Evolutionary conservation across 75 land plant species (phyloP).

Genomic region (Sequoiadendron giganteum): DNA sequence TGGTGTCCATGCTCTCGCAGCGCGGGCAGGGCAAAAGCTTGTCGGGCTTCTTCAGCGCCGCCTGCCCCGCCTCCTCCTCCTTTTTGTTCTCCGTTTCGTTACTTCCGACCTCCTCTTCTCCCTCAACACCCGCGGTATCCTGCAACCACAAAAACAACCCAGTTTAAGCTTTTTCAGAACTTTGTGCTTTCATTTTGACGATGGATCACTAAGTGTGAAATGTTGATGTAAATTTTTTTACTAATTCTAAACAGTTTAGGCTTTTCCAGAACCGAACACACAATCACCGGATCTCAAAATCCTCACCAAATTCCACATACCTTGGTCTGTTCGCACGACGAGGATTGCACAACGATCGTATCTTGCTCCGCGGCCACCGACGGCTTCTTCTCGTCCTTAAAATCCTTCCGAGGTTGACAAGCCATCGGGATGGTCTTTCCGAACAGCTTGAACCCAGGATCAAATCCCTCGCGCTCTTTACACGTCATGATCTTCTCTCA

Average conservation of each 20-base stretch:
- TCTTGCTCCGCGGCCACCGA: neutral
- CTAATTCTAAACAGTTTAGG: neutral
- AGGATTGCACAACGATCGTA: neutral
- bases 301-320: neutral
- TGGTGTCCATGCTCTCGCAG: conserved; percentile 65
- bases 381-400: neutral
- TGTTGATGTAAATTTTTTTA: too few species aligned
- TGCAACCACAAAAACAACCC: neutral
- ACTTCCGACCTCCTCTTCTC: neutral
- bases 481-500: neutral
- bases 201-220: too few species aligned
- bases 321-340: neutral
- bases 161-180: neutral
- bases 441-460: conserved; percentile 30
- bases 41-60: conserved; percentile 17
- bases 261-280: neutral
- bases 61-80: neutral
- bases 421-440: conserved; percentile 29
- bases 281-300: neutral
- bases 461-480: neutral
- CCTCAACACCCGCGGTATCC: neutral
- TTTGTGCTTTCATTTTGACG: too few species aligned
- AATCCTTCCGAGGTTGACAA: neutral
- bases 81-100: neutral
- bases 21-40: conserved; percentile 10